Conservation (phyloP, 2,329 filamentous ascomycete genomes). For the Aaosphaeria arxii region DNA sequence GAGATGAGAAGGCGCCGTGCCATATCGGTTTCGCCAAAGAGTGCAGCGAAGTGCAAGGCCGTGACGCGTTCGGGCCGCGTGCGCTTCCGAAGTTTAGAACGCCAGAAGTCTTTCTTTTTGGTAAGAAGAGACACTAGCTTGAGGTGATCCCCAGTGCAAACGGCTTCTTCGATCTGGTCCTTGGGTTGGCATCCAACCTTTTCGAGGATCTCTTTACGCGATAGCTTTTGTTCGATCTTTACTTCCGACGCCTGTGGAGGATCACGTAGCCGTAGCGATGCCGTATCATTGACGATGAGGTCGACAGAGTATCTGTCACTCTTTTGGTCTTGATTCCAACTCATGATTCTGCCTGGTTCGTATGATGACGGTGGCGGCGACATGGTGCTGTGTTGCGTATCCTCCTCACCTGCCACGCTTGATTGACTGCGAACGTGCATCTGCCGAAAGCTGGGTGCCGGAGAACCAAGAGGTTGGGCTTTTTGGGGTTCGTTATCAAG, state of each 20-base stretch:
- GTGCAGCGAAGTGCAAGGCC: constrained; percentile 21
- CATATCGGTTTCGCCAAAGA: constrained; percentile 24
- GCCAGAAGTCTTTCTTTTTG: constrained; percentile 17
- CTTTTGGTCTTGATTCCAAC: no score
- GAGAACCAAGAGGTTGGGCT: not conserved
- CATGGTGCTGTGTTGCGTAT: not conserved
- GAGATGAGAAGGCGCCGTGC: constrained; percentile 12
- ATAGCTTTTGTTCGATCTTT: constrained; percentile 1
- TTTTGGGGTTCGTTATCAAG: not conserved
- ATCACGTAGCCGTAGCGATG: not conserved
- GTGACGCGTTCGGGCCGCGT: constrained; percentile 17
- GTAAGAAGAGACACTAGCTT: constrained; percentile 12
- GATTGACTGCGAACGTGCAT: not conserved
- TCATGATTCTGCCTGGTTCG: not conserved
- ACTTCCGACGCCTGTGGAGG: not conserved
- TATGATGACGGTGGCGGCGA: constrained; percentile 5
- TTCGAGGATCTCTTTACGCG: constrained; percentile 16
- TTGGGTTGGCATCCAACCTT: constrained; percentile 18
- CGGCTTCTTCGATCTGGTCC: constrained; percentile 18
- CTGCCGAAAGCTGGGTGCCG: not conserved
- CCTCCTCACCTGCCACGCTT: constrained; percentile 1
- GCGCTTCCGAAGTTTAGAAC: constrained; percentile 15
- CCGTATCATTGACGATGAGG: not conserved
- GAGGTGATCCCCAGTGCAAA: constrained; percentile 13
- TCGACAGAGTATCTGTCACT: not conserved